These are phyloP conservation scores for Trichocomaceae sp. DNA, from an alignment of 2,329 filamentous ascomycete genomes.

Conservation along the genomic window DNA sequence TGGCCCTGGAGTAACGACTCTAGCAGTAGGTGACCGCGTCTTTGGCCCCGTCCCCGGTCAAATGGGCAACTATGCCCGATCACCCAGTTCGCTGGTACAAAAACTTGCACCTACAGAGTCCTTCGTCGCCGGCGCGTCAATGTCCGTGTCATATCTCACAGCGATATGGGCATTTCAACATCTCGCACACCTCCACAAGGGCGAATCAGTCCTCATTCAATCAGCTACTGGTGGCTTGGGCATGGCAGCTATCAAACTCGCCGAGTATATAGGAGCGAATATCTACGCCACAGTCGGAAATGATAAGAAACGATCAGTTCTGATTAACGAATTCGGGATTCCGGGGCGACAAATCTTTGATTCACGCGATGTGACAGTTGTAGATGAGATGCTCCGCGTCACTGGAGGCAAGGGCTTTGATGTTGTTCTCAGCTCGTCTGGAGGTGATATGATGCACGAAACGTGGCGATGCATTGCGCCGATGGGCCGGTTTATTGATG, in stretches of 20 bases:
- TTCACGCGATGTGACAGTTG: not conserved
- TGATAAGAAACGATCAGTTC: not conserved
- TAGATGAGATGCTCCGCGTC: not conserved
- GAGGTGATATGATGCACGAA: too few species aligned
- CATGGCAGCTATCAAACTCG: not conserved
- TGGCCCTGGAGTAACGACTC: not conserved
- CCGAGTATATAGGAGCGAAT: not conserved
- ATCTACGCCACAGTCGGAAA: not conserved
- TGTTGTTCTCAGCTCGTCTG: too few species aligned
- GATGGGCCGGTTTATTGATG: too few species aligned
- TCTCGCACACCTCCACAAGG: not conserved
- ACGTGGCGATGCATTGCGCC: too few species aligned
- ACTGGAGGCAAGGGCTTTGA: too few species aligned
- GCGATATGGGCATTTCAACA: not conserved
- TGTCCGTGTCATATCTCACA: not conserved
- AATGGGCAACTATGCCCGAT: slow-evolving; percentile 19
- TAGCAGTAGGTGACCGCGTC: slow-evolving; percentile 13
- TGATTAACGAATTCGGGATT: not conserved
- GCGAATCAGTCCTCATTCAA: not conserved
- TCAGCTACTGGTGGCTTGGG: not conserved
- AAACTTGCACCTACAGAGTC: not conserved
- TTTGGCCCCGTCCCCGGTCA: slow-evolving; percentile 7
- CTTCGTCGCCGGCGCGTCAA: not conserved
- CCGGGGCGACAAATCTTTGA: not conserved
- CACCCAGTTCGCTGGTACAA: slow-evolving; percentile 15